phyloP scores from a whole-genome alignment of 2,329 filamentous ascomycete genomes.

The Colletotrichum noveboracense region DNA sequence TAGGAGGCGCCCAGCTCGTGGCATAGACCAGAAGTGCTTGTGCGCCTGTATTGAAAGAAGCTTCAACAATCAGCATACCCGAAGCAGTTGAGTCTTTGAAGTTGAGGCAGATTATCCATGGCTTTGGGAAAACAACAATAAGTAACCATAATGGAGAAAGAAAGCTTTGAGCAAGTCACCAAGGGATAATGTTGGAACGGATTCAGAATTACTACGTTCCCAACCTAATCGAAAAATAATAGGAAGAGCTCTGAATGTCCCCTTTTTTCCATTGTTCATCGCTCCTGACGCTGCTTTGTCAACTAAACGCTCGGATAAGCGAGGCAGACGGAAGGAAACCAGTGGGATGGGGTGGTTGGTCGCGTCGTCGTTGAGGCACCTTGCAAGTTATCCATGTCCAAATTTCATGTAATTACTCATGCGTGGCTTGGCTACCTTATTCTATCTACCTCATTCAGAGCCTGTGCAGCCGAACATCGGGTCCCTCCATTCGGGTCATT shows the following conservation, averaged over 20 bases:
- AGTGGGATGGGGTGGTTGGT: background rate
- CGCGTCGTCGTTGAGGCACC: background rate
- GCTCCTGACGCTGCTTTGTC: background rate
- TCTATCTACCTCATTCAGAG: background rate
- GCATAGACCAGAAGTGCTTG: background rate
- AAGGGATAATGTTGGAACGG: background rate
- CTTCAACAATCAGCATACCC: background rate
- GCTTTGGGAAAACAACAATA: background rate
- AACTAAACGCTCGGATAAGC: background rate
- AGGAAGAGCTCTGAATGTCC: background rate
- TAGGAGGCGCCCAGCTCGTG: background rate
- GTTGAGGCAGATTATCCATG: background rate
- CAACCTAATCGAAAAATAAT: background rate
- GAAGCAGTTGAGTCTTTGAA: background rate
- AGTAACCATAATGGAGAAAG: background rate
- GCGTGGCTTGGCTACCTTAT: background rate
- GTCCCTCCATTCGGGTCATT: background rate
- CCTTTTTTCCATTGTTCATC: background rate
- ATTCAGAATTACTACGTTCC: background rate
- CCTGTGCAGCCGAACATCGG: background rate
- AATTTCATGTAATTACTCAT: background rate
- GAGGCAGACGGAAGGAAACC: background rate
- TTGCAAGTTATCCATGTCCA: background rate
- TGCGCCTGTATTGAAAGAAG: background rate
- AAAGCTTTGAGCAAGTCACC: background rate